Evolutionary conservation across 768 basidiomycete genomes (phyloP), one percentile per base, ranked within the genome.

Genomic region (Macrolepiota fuliginosa): DNA sequence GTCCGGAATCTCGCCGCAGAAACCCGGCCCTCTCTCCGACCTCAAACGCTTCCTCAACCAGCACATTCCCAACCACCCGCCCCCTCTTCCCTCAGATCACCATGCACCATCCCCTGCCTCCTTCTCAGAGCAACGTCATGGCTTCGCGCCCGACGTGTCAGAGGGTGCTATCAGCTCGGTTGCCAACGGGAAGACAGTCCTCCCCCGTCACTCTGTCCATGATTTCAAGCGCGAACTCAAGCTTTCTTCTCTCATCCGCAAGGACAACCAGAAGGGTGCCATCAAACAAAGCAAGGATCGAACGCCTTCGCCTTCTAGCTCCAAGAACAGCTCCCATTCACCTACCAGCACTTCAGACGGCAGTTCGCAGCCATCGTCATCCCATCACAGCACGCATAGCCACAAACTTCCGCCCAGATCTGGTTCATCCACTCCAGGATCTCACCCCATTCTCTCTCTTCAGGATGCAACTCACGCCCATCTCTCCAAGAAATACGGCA

Each of bases 401-500:
- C 54, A 51, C 46, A 64, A 65, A 55, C 58, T 62, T 46, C 58
- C 63, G 40, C 67, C 68, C 39, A 65, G 71, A 29, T 65, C 75
- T 7, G 65, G 69, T 10, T 69, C 65, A 35, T 56, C 62, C 63
- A 60, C 67, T 45, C 66, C 64, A 15, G 62, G 53, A 54, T 62
- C 65, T 51, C 76, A 61, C 52, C 75, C 78, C 60, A 76, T 86
- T 39, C 72, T 79, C 25, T 91, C 91, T 2, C 84, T 94, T 24
- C 86, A 90, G 13, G 86, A 88, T 53, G 92, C 90, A 4, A 93
- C 92, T 2, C 89, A 96, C 56, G 92, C 92, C 13, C 95, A 97
- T 73, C 79, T 99, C 61, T 79, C 90, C n/a, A 98, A 98, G 79
- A 98, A 98, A 81, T 99, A 99, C 68, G 97, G 97, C 65, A 99